Evolutionary conservation across 2,329 filamentous ascomycete species (phyloP), one percentile per base, ranked within the genome.

Genomic region (Chaetomium sp.): DNA sequence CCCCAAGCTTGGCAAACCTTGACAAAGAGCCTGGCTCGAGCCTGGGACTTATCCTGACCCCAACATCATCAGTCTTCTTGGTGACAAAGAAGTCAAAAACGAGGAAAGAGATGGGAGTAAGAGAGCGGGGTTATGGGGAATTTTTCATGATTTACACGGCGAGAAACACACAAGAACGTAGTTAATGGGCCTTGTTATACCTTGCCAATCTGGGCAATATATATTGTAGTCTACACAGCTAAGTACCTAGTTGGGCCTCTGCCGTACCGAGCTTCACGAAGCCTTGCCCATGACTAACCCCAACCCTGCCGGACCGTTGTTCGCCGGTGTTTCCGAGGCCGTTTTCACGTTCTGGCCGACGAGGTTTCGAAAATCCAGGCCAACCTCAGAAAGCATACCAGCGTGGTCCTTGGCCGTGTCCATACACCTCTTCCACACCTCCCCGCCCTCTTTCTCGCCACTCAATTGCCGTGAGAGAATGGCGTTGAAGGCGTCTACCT

Each of bases 401-500:
- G 89, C 89, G 72, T 97, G 91, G 52, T 87, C 83, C 68, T 83
- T 86, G 4, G 92, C 90, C 62, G 88, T 81, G 44, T 87, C 82
- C 75, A 96, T 85, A 71, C 94, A 97, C 66, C 88, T 81, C 52
- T 80, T 81, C 89, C 90, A 96, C 1, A 89, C 80, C 45, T 83
- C 79, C 11, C 87, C 86, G n/a, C 81, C 85, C 49, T 78, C 80
- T 58, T 95, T 87, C 2, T 94, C 88, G 67, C 88, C 91, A 72
- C 90, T 95, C 59, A 99, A 76, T 72, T 97, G 94, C 57, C 92
- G 79, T 38, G 80, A 83, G 40, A 99, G 76, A 50, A 94, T 84
- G 46, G 79, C 79, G 66, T 96, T 97, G 76, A 97, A 97, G 1
- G 85, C 85, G 64, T 96, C 91, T 1, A 97, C 84, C 68, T 95